Conservation (phyloP, 2,329 filamentous ascomycete species). For the Exophiala calicioides region DNA sequence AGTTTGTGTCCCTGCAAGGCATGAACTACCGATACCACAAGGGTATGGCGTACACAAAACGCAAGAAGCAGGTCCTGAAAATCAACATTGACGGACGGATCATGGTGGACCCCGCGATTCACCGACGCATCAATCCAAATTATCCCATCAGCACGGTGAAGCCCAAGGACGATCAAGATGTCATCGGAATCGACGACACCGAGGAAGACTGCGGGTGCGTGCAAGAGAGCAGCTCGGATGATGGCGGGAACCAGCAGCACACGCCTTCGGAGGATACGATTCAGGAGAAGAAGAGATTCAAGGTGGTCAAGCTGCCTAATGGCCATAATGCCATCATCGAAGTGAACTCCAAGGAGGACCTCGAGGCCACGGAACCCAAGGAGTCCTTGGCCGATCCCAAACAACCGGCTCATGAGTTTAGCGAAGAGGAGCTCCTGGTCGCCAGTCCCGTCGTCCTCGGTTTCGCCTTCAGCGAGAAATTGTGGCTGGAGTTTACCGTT, state of each 20-base stretch:
- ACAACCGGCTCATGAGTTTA: conserved; percentile 58
- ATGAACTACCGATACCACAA: conserved; percentile 77
- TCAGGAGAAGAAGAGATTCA: conserved; percentile 53
- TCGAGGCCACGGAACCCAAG: conserved; percentile 52
- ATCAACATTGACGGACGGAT: conserved; percentile 84
- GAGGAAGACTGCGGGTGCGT: conserved; percentile 41
- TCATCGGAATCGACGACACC: conserved; percentile 25
- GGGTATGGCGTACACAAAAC: conserved; percentile 82
- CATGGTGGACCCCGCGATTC: conserved; percentile 83
- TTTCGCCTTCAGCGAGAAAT: conserved; percentile 83
- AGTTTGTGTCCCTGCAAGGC: conserved; percentile 77
- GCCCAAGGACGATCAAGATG: conserved; percentile 64
- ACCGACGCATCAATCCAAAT: conserved; percentile 82
- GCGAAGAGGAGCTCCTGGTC: conserved; percentile 80
- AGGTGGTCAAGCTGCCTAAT: conserved; percentile 56
- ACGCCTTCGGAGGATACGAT: conserved; percentile 34
- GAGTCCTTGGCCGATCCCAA: conserved; percentile 58
- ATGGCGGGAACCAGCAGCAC: conserved; percentile 35
- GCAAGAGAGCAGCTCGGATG: conserved; percentile 35
- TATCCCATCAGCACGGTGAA: conserved; percentile 75
- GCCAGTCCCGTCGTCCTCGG: conserved; percentile 82
- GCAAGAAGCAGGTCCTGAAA: conserved; percentile 72
- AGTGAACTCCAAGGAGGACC: conserved; percentile 58
- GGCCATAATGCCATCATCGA: conserved; percentile 55
- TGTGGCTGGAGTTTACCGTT: conserved; percentile 86